A percentile compares a stretch with the other conserved stretches of the same genome.
Evolutionary conservation across 805 yeast genomes (phyloP).

Genomic region (Barnettozyma pratensis): DNA sequence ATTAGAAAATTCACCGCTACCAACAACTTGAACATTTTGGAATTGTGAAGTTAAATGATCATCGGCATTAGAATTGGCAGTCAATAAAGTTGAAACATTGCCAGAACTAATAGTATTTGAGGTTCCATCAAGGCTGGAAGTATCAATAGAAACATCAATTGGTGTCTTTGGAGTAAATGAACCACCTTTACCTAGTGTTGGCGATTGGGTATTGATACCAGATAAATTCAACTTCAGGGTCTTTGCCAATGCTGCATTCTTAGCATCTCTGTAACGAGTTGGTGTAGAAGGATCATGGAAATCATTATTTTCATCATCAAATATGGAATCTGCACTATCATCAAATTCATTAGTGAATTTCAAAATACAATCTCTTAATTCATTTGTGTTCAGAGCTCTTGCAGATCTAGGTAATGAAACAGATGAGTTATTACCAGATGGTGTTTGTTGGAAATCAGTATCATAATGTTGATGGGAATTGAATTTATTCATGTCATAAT

Average conservation of each 20-base stretch:
- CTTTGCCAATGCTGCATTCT: conserved; percentile 14
- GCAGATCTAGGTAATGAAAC: conserved; percentile 21
- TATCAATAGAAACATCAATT: conserved; percentile 17
- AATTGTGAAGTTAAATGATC: conserved; percentile 44
- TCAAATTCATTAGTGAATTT: conserved; percentile 38
- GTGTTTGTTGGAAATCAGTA: conserved; percentile 14
- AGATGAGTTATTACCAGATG: conserved; percentile 12
- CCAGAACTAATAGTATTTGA: conserved; percentile 21
- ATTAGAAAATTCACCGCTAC: conserved; percentile 84
- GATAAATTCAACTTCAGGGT: conserved; percentile 12
- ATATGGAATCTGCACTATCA: conserved; percentile 27
- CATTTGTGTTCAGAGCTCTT: conserved; percentile 32
- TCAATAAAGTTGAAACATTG: conserved; percentile 14
- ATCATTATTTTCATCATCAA: conserved; percentile 17
- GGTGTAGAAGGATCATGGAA: conserved; percentile 39
- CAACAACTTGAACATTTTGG: conserved; percentile 63
- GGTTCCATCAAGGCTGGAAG: conserved; percentile 13
- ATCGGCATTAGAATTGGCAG: conserved; percentile 27
- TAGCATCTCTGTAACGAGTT: conserved; percentile 28
- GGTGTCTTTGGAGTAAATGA: conserved; percentile 30
- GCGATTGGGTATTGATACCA: conserved; percentile 2
- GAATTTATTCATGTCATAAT: background rate
- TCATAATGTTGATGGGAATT: background rate
- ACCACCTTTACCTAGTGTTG: conserved; percentile 17
- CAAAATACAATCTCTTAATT: conserved; percentile 35